Evolutionary conservation across 2,329 filamentous ascomycete genomes (phyloP), one percentile per base, ranked within the genome.

Genomic region (Colletotrichum lini): DNA sequence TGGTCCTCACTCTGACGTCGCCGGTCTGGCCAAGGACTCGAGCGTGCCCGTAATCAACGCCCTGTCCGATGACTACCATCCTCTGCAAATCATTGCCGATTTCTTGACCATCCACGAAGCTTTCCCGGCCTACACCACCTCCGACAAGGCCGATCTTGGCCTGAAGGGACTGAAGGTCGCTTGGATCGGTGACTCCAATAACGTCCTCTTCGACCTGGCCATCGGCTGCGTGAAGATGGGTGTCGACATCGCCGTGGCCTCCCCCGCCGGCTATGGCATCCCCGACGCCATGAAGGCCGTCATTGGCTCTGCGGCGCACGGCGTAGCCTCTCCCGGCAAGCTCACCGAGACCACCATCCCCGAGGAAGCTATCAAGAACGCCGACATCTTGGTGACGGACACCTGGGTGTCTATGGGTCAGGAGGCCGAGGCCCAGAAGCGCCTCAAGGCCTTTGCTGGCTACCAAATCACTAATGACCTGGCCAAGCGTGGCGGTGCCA

Each of bases 331-430:
- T 0, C 86, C 91, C 2, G 93, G 93, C 18, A 91, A 88, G 75
- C 86, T 98, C 44, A 84, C 83, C 6, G 93, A 97, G 82, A 97
- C 94, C 0, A 92, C 87, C 26, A 85, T 93, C 0, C 96, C 96
- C 0, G 94, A 96, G 79, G 94, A 97, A 78, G 96, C 89, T 6
- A 91, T 98, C 79, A 93, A 93, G 84, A 85, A 92, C 74, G 96
- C 96, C 3, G 93, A 99, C 80, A 89, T 98, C 64, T 86, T 99
- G 69, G 95, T 98, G 26, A 99, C 96, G 0, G 96, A 99, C 79
- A 99, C 96, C 1, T 99, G 96, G 96, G 90, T 99, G 42, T 97
- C 94, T 1, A 99, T 99, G 96, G 96, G 96, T 57, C 96, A 98
- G 82, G 96, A 99, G 82, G 90, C 90, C 67, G 96, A 99, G 82